These are phyloP conservation scores for Lizonia empirigonia DNA, from an alignment of 2,329 filamentous ascomycete species.

Conservation along the genomic window DNA sequence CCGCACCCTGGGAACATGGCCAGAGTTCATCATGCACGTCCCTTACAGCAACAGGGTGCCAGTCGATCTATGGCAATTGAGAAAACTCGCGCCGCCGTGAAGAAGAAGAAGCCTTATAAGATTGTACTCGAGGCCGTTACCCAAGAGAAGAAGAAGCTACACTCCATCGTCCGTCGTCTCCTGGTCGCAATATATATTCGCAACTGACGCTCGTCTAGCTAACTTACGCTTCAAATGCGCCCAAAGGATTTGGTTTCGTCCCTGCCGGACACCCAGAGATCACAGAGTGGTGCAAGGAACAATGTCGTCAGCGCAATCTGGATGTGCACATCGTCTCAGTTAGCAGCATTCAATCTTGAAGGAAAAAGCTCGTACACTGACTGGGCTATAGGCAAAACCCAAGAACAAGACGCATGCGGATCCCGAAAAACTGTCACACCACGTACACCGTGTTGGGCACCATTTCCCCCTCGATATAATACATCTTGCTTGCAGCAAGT, in stretches of 20 bases:
- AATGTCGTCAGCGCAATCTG: conserved; percentile 60
- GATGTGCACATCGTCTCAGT: conserved; percentile 66
- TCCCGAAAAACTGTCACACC: conserved; percentile 61
- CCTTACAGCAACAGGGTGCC: conserved; percentile 27
- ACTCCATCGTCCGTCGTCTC: conserved; percentile 52
- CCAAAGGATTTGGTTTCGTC: conserved; percentile 65
- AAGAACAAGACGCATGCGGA: conserved; percentile 58
- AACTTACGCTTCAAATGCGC: conserved; percentile 60
- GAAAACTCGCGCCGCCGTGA: conserved; percentile 29
- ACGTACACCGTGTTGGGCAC: conserved; percentile 66
- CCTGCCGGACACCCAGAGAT: conserved; percentile 65
- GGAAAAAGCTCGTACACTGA: conserved; percentile 6
- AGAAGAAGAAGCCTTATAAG: conserved; percentile 58
- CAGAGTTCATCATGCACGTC: conserved; percentile 32
- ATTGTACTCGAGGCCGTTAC: conserved; percentile 64
- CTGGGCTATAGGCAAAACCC: conserved; percentile 39
- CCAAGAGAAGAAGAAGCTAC: conserved; percentile 65
- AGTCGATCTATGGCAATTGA: conserved; percentile 27
- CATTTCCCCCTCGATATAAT: conserved; percentile 67
- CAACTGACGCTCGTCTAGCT: conserved; percentile 54
- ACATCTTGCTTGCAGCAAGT: conserved; percentile 60
- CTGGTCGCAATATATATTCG: conserved; percentile 3
- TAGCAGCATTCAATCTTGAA: conserved; percentile 39
- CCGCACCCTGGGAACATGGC: conserved; percentile 28
- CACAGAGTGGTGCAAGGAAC: conserved; percentile 62